phyloP scores from a whole-genome alignment of 768 basidiomycete species.

The Artomyces pyxidatus region DNA sequence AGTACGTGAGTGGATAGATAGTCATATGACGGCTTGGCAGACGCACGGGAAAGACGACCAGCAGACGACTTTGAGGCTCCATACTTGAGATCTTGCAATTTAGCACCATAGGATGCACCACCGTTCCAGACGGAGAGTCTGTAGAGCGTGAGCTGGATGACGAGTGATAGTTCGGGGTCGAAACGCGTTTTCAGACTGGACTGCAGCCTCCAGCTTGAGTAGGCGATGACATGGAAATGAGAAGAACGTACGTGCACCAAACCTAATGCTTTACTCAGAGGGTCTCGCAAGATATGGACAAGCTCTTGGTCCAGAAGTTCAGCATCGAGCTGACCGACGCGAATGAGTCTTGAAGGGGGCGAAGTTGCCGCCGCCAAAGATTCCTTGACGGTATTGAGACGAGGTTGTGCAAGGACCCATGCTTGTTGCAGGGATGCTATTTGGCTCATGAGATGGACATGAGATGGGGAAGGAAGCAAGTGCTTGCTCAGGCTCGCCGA shows the following conservation, averaged over 20 bases:
- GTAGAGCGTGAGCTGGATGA: slow-evolving; percentile 68
- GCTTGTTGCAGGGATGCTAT: slow-evolving; percentile 44
- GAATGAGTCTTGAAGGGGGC: slow-evolving; percentile 36
- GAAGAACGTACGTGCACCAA: slow-evolving; percentile 50
- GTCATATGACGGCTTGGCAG: too few relatives aligned
- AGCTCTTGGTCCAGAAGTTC: slow-evolving; percentile 87
- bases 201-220: slow-evolving; percentile 26
- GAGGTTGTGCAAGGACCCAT: slow-evolving; percentile 55
- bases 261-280: slow-evolving; percentile 64
- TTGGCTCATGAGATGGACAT: slow-evolving; percentile 6
- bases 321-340: slow-evolving; percentile 89
- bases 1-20: too few relatives aligned
- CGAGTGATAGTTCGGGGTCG: slow-evolving; percentile 65
- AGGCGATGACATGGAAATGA: background rate
- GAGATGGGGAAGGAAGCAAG: too few relatives aligned
- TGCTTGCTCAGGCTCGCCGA: too few relatives aligned
- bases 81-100: slow-evolving; percentile 73
- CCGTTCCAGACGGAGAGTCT: slow-evolving; percentile 77
- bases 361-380: slow-evolving; percentile 25
- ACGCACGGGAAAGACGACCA: slow-evolving; percentile 4
- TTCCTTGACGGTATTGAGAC: slow-evolving; percentile 39
- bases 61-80: slow-evolving; percentile 16
- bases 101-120: slow-evolving; percentile 77
- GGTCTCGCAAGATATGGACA: slow-evolving; percentile 71
- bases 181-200: slow-evolving; percentile 49